A percentile compares a stretch with the other conserved stretches of the same genome.
These are phyloP conservation scores for Wolfiporia cocos DNA, from an alignment of 1,284 basidiomycete species.

Conservation along the genomic window DNA sequence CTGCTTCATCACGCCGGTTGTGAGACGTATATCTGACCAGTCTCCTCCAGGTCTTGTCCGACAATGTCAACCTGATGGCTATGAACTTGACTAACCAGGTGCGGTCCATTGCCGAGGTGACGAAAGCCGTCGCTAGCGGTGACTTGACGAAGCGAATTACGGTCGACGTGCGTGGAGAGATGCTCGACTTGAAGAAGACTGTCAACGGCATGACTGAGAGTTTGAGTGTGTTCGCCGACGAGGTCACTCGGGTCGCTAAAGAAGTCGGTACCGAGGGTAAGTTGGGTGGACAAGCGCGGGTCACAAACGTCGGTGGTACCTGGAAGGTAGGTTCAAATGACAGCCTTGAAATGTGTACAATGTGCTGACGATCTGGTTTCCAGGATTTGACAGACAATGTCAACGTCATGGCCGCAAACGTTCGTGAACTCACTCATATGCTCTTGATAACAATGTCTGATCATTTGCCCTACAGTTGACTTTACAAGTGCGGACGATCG, in stretches of 20 bases:
- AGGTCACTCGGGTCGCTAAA: slow-evolving; percentile 82
- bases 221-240: slow-evolving; percentile 82
- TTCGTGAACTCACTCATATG: slow-evolving; percentile 33
- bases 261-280: slow-evolving; percentile 92
- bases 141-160: slow-evolving; percentile 89
- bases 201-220: slow-evolving; percentile 92
- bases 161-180: slow-evolving; percentile 88
- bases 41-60: slow-evolving; percentile 64
- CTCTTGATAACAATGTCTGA: neutral
- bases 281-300: slow-evolving; percentile 82
- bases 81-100: slow-evolving; percentile 93
- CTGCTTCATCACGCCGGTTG: too few relatives aligned
- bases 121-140: slow-evolving; percentile 86
- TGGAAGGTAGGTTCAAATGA: slow-evolving; percentile 71
- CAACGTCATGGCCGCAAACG: slow-evolving; percentile 83
- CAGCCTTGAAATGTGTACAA: slow-evolving; percentile 8
- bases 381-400: slow-evolving; percentile 90
- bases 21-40: too few relatives aligned
- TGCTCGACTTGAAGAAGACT: slow-evolving; percentile 80
- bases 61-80: slow-evolving; percentile 86
- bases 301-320: slow-evolving; percentile 91
- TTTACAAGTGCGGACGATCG: slow-evolving; percentile 92
- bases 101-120: slow-evolving; percentile 81
- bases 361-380: neutral
- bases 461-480: slow-evolving; percentile 55